Evolutionary conservation across 306 rosid species (phyloP), one percentile per base, ranked within the genome.

Genomic region (Herpetospermum pedunculosum): DNA sequence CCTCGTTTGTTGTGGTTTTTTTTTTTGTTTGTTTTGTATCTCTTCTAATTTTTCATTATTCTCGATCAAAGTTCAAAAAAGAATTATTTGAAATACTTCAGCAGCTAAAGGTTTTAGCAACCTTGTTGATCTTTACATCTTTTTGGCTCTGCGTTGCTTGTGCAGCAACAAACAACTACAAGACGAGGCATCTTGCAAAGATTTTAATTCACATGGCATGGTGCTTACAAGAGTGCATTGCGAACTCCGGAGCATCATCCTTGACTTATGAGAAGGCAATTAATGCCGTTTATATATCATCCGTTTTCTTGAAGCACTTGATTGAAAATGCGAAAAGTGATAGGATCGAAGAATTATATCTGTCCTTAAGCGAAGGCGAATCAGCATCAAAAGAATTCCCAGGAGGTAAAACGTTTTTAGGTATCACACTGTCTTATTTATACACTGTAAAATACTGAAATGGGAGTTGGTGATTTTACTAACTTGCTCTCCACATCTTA

Each of bases 141-240:
- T 46, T 29, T 44, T 26, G 57, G 54, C 53, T 18, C 35, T 25
- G 43, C 4, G 34, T 38, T 59, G 29, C 57, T 72, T 75, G 54
- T 85, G 80, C 97, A 95, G 99, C 85, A 0, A 85, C 81, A 83
- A 95, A 95, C 84, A 95, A 91, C 80, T 73, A 50, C 58, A 75
- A 75, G 57, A 91, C 99, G 58, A 89, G 89, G 83, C 97, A 95
- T 83, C 97, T 95, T 70, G 89, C 96, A 8, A 95, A 95, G 87
- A 80, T 95, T 87, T 84, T 95, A 84, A 85, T 88, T 84, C 97
- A 91, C 80, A 76, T 95, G 77, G 89, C 92, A 26, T 55, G 92
- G 88, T 87, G 84, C 80, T 87, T 95, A 83, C 95, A 92, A 78
- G 96, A 91, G 77, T 87, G 83, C 76, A 77, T 84, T 82, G 87